Base-by-base conservation (phyloP, 495 filamentous ascomycete species). In the Aspergillus baeticus region DNA sequence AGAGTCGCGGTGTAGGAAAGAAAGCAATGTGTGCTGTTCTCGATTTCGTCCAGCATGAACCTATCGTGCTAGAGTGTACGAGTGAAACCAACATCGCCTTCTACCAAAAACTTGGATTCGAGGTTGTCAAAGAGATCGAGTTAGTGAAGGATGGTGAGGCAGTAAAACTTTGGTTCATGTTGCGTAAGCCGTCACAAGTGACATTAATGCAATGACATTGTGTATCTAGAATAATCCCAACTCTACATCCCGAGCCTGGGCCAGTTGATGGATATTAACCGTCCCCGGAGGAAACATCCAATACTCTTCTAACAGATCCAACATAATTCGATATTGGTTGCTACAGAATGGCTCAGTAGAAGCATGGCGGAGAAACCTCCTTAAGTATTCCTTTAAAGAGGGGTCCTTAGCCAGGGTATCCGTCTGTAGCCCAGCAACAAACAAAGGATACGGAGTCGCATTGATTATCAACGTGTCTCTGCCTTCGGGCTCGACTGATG, bases 221-320 rank as follows among this genome's bases (percentile, higher is more conserved):
- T n/a, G n/a, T n/a, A n/a, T n/a, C n/a, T n/a, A 74, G 21, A 69
- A 34, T 18, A 72, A 42, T 3, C 68, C 71, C 49, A 71, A 56
- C 41, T 74, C 71, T 6, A 71, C 13, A 6, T 55, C 65, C 36
- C 51, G 61, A 14, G 31, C 35, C 11, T 59, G 51, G 5, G 71
- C 71, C 7, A 72, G 42, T 10, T 64, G 42, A 49, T 74, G 48
- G 7, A 69, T 58, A 49, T 42, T 63, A 1, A 61, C 42, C 15
- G 29, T 48, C 3, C 54, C 44, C 34, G 63, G 58, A 11, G 54
- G 41, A 13, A 36, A 42, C 17, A 46, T 26, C 71, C 71, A 74
- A 45, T 67, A 54, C 29, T 68, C 68, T 18, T 71, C 63, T n/a
- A 74, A 46, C 15, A 74, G 34, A 10, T 57, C 56, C 11, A 64